Base-by-base conservation (phyloP, 1,284 basidiomycete genomes). In the Fomitopsis palustris region DNA sequence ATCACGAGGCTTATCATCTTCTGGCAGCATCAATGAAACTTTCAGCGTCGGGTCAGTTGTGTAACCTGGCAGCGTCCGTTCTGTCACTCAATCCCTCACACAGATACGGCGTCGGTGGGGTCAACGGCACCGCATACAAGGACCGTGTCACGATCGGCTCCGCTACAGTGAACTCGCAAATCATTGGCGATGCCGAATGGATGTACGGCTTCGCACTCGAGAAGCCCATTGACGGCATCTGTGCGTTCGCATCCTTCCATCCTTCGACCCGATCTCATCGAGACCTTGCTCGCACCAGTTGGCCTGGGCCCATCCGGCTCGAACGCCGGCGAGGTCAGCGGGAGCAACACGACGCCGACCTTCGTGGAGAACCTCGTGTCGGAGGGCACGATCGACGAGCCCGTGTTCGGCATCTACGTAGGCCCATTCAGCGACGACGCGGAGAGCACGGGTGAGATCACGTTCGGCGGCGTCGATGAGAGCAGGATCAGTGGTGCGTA, bases 71-170 rank as follows among this genome's bases (percentile, higher is more conserved):
- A 19, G 6, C 39, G 33, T 41, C 23, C 21, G 12, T 14, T 10
- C 41, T 17, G 8, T 10, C 29, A 45, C 7, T 19, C 29, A 19
- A 37, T 5, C 17, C 35, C 16, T 43, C 7, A 25, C 29, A 6
- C 25, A 56, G 62, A 4, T 63, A 61, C 45, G 62, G 59, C 8
- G 55, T 29, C 1, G 60, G 62, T 16, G 47, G 55, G 9, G 62
- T 54, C 35, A 55, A 47, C 14, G 62, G 62, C 9, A 51, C 54
- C 19, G 60, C 53, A 17, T 63, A 63, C 49, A 42, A 45, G 25
- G 62, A 63, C 51, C 53, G 54, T 14, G 60, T 63, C 10, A 61
- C 57, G 21, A 57, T 63, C n/a, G 62, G 62, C 7, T n/a, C 7
- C 14, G 62, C 57, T 6, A 56, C 55, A 17, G 60, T 54, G 14